Evolutionary conservation across 176 grass and related monocot genomes (phyloP), one percentile per base, ranked within the genome.

Genomic region (Zea luxurians): DNA sequence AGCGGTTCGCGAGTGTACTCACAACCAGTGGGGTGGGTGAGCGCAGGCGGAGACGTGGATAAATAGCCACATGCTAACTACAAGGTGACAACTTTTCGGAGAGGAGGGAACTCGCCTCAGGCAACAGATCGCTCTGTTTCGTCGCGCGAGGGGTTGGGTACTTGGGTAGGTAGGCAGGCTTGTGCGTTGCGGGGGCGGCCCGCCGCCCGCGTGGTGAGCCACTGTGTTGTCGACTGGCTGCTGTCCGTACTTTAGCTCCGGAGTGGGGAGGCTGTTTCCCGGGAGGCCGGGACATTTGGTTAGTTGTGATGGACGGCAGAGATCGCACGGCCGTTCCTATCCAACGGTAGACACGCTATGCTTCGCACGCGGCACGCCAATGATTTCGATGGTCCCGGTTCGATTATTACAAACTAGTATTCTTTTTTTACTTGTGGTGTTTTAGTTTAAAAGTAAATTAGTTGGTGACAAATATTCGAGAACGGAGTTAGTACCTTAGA

Each of bases 31-130:
- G 61, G 77, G 66, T 13, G 52, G 50, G 75, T 43, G 61, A 35
- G 35, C 34, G 82, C 36, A 8, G 10, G 64, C 43, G 16, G 47
- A 10, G 13, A 46, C 77, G 64, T 48, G 65, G 40, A 82, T 83
- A 87, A 66, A 87, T 87, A 87, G 73, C 54, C 54, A 18, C 50
- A 17, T 17, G 5, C 52, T 55, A 2, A 40, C 16, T n/a, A 4
- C 52, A 17, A 18, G 17, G 17, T 8, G 53, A 57, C 6, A 4
- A 52, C 49, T 49, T 3, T 0, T 3, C 48, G 4, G 48, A 50
- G 52, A 0, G 8, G 37, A 15, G 0, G 48, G 8, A 13, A 3
- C 18, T 46, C 47, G 17, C 2, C 61, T 13, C 4, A 7, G 3
- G 13, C 27, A 27, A 27, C 27, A 27, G 27, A 27, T 53, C 7